Evolutionary conservation across 176 grass and related monocot species (phyloP), one percentile per base, ranked within the genome.

Genomic region (Rhynchospora tenuis): DNA sequence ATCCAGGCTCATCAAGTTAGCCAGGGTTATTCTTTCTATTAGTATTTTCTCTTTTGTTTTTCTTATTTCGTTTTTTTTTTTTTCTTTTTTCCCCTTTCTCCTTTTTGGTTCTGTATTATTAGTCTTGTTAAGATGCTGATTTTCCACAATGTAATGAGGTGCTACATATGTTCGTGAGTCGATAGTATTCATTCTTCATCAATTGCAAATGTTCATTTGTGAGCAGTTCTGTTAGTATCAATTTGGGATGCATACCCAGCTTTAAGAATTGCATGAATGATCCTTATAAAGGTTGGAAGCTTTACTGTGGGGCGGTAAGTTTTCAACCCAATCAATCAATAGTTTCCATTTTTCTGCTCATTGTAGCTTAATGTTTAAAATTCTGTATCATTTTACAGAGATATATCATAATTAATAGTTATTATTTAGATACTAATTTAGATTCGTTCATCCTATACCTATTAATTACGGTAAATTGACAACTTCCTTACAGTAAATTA

Each of bases 121-220:
- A 56, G 50, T 54, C 14, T 77, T 77, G 50, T 77, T 77, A 74
- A 51, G 50, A 19, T 24, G 19, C 29, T 17, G 9, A 6, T 74
- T 74, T 51, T 51, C 20, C 71, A 52, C 46, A 27, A 52, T 74
- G 71, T 74, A 74, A 74, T 74, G 71, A 52, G 71, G 23, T 74
- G 71, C 23, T 74, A 52, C 38, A n/a, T 19, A 69, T 42, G 65
- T 50, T 73, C 9, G 45, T 26, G 22, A 26, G 10, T 26, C 13
- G 19, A 74, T 24, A 74, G 45, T 26, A 74, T 74, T 74, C 22
- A 27, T 15, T 26, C 17, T 47, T 15, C 20, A 51, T 74, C 22
- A 15, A 74, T 74, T 51, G 12, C 45, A 51, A 50, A 27, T 74
- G 70, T 73, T 73, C 46, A 13, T 73, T 73, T 24, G 45, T 73